Percentiles rank a stretch among this genome's conserved stretches.
Evolutionary conservation across 2,329 filamentous ascomycete species (phyloP).

Genomic region (Aspergillus tamarii): DNA sequence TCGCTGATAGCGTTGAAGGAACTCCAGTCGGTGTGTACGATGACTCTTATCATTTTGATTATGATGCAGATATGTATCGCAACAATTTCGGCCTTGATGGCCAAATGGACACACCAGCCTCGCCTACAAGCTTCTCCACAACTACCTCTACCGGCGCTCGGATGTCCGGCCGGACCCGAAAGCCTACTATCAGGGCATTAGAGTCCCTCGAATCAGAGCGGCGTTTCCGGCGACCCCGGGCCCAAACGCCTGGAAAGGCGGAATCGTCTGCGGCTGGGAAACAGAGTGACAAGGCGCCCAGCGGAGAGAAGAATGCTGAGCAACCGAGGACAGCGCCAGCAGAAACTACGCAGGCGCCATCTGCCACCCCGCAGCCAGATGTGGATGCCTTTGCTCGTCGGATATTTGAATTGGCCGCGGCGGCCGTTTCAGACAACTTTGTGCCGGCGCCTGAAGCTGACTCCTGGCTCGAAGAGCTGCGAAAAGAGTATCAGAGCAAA

Average conservation of each 20-base stretch:
- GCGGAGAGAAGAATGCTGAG: neutral
- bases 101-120: slow-evolving; percentile 22
- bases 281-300: neutral
- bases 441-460: slow-evolving; percentile 16
- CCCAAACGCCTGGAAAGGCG: slow-evolving; percentile 15
- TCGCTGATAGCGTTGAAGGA: slow-evolving; percentile 15
- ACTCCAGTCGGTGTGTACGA: slow-evolving; percentile 17
- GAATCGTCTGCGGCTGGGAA: slow-evolving; percentile 1
- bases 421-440: slow-evolving; percentile 20
- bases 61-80: slow-evolving; percentile 25
- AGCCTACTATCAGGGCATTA: slow-evolving; percentile 26
- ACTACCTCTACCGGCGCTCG: slow-evolving; percentile 21
- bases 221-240: slow-evolving; percentile 20
- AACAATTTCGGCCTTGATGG: slow-evolving; percentile 27
- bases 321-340: neutral
- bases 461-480: slow-evolving; percentile 20
- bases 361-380: slow-evolving; percentile 4
- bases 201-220: slow-evolving; percentile 25
- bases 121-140: slow-evolving; percentile 24
- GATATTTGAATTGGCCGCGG: slow-evolving; percentile 21
- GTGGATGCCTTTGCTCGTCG: slow-evolving; percentile 13
- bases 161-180: slow-evolving; percentile 22
- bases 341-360: neutral
- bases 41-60: slow-evolving; percentile 24
- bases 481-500: slow-evolving; percentile 16